Evolutionary conservation across 2,329 filamentous ascomycete species (phyloP).

Genomic region (Aspergillus brasiliensis): DNA sequence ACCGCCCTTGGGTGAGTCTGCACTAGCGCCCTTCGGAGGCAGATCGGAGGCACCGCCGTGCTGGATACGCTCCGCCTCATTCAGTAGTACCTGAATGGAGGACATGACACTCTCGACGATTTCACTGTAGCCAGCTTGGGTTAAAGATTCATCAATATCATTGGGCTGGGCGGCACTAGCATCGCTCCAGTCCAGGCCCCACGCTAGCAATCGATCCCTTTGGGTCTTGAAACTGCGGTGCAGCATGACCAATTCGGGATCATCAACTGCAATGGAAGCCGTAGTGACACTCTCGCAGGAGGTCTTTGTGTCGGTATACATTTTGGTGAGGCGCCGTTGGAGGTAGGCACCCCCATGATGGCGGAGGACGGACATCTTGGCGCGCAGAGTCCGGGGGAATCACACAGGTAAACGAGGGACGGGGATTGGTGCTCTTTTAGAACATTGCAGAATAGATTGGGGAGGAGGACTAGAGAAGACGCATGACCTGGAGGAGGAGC

Average conservation of each 20-base stretch:
- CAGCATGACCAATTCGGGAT: slow-evolving; percentile 58
- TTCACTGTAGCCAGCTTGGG: slow-evolving; percentile 64
- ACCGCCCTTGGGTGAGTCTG: slow-evolving; percentile 32
- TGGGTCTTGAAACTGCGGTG: slow-evolving; percentile 65
- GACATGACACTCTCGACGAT: slow-evolving; percentile 66
- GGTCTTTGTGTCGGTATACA: slow-evolving; percentile 66
- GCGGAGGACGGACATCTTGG: slow-evolving; percentile 50
- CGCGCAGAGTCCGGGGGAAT: slow-evolving; percentile 19
- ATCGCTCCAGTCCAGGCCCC: slow-evolving; percentile 69
- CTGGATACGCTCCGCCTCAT: slow-evolving; percentile 62
- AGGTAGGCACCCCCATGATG: slow-evolving; percentile 49
- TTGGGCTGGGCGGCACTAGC: slow-evolving; percentile 58
- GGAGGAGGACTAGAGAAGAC: slow-evolving; percentile 8
- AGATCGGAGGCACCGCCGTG: slow-evolving; percentile 45
- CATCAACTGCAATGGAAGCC: slow-evolving; percentile 50
- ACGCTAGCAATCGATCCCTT: slow-evolving; percentile 64
- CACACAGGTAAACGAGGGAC: slow-evolving; percentile 8
- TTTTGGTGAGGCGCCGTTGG: slow-evolving; percentile 57
- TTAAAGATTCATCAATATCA: slow-evolving; percentile 65
- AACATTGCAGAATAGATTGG: slow-evolving; percentile 18
- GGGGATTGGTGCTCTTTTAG: slow-evolving; percentile 11
- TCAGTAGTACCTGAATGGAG: slow-evolving; percentile 64
- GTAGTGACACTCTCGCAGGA: slow-evolving; percentile 59
- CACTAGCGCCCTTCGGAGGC: slow-evolving; percentile 38
- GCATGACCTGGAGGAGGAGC: slow-evolving; percentile 1